Evolutionary conservation across 192 early-diverging fungal genomes (phyloP), one percentile per base, ranked within the genome.

Genomic region (Chytriomyces confervae): DNA sequence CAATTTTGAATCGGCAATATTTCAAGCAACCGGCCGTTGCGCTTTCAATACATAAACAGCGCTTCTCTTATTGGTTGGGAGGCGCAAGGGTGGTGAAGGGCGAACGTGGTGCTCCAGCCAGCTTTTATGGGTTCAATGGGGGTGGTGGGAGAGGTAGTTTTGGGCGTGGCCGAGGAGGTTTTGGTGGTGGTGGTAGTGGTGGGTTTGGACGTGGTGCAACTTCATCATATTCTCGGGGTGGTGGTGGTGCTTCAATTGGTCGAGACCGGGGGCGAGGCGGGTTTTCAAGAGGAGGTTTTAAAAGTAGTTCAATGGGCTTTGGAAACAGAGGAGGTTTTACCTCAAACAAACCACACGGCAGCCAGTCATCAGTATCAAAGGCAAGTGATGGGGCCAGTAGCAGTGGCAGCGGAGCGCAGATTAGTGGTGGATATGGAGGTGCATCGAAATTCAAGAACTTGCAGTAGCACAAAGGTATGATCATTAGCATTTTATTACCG

Each of bases 21-120:
- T 44, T 8, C 8, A 45, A 49, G 7, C 16, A 74, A 7, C n/a
- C 53, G 16, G 72, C n/a, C 10, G 44, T 7, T 8, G 72, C 72
- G 23, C 72, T 74, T 43, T 23, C 16, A 44, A n/a, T 74, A 6
- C 72, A 74, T 49, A 61, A 46, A n/a, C 57, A 63, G 72, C 72
- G 72, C n/a, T 74, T 43, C 62, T 61, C 72, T 3, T 62, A 45
- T 45, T 74, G 72, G 72, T 61, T 74, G 8, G 72, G 72, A 61
- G 10, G 72, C 11, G 13, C 46, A 7, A 43, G 24, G 16, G 61
- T 61, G 50, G 18, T 72, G 8, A 72, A 16, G 67, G 67, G 67
- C 53, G 53, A 57, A 57, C 53, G 53, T 20, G 53, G 16, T 20
- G 53, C 13, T n/a, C 53, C 53, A 57, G 53, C 53, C 53, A 57